phyloP scores from a whole-genome alignment of 352 stramenopile species.

The Phytophthora sojae region DNA sequence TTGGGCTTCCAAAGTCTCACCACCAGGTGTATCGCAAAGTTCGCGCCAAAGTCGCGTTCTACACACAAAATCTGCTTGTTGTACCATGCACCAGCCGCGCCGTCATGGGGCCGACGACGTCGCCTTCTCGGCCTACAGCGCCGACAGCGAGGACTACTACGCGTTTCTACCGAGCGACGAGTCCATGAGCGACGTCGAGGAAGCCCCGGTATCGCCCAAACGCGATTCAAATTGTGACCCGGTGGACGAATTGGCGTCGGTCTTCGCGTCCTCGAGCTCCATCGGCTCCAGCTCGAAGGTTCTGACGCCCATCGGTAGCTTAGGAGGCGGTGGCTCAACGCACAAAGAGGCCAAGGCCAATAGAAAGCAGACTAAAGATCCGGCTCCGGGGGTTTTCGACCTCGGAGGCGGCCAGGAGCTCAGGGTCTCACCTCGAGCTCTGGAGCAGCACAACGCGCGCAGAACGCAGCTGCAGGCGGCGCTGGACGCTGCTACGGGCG shows the following conservation, averaged over 20 bases:
- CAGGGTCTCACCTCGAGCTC: constrained; percentile 44
- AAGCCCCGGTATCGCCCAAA: constrained; percentile 12
- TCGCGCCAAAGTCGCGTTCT: neutral
- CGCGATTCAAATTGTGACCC: constrained; percentile 15
- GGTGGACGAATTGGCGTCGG: constrained; percentile 40
- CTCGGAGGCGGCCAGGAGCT: constrained; percentile 39
- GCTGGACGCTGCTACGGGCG: constrained; percentile 40
- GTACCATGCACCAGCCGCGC: constrained; percentile 22
- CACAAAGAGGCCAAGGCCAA: neutral
- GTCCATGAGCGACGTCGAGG: constrained; percentile 49
- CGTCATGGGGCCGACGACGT: constrained; percentile 17
- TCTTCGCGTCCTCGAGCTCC: constrained; percentile 32
- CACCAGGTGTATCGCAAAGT: neutral
- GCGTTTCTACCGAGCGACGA: constrained; percentile 68
- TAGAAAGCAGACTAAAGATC: constrained; percentile 4
- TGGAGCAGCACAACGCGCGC: constrained; percentile 47
- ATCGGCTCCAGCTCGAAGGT: constrained; percentile 26
- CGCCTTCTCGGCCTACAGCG: constrained; percentile 37
- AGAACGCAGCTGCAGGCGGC: constrained; percentile 56
- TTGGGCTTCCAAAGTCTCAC: neutral
- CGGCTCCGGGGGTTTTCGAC: constrained; percentile 27
- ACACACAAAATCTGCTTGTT: constrained; percentile 1
- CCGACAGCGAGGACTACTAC: constrained; percentile 65
- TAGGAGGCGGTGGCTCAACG: constrained; percentile 13
- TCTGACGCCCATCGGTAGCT: constrained; percentile 39